Evolutionary conservation across 257 asterid species (phyloP).

Genomic region (Echites panduratus): DNA sequence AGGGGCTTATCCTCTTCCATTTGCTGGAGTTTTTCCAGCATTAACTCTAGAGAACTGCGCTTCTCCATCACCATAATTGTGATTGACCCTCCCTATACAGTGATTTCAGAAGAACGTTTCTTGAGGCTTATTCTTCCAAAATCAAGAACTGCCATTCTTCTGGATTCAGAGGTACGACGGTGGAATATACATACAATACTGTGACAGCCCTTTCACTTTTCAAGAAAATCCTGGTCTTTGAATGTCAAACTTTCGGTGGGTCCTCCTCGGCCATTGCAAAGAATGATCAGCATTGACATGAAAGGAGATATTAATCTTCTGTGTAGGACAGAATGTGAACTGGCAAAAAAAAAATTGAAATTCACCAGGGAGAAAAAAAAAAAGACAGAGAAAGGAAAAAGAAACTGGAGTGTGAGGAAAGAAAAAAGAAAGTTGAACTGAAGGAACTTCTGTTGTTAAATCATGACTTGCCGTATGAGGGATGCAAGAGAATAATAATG

Average conservation of each 20-base stretch:
- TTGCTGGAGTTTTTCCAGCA: slow-evolving; percentile 58
- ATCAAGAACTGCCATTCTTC: slow-evolving; percentile 9
- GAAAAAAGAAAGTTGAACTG: neutral
- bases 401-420: neutral
- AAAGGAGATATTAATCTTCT: neutral
- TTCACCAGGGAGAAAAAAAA: no score
- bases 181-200: slow-evolving; percentile 17
- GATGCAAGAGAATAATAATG: slow-evolving; percentile 5
- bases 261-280: slow-evolving; percentile 4
- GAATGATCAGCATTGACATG: neutral
- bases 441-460: neutral
- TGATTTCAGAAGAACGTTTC: neutral
- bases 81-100: neutral
- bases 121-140: slow-evolving; percentile 25
- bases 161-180: slow-evolving; percentile 17
- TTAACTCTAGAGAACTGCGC: slow-evolving; percentile 69
- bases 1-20: slow-evolving; percentile 34
- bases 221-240: slow-evolving; percentile 19
- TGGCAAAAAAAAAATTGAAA: neutral
- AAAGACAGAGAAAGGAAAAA: neutral
- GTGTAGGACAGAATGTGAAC: neutral
- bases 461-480: slow-evolving; percentile 7
- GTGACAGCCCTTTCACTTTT: slow-evolving; percentile 13
- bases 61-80: slow-evolving; percentile 37
- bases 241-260: slow-evolving; percentile 10